Conservation (phyloP, 2,329 filamentous ascomycete genomes). For the Raffaelea ambrosiae region DNA sequence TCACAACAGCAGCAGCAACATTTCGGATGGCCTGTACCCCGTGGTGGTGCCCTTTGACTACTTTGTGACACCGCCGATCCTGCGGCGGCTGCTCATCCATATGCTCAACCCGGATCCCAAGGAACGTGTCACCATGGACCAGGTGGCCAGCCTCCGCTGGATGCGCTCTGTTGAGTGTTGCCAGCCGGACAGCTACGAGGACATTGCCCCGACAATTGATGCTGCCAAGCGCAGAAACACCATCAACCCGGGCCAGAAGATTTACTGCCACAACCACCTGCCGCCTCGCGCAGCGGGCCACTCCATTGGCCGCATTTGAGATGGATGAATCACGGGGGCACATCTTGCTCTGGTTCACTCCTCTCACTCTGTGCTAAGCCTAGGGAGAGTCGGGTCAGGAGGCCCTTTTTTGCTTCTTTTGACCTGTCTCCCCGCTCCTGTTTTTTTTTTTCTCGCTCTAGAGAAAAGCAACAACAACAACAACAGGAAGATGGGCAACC, state of each 20-base stretch:
- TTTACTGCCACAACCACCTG: conserved; percentile 51
- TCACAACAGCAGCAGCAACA: conserved; percentile 36
- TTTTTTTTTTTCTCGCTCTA: too few species aligned
- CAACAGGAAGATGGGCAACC: too few species aligned
- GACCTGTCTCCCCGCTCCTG: too few species aligned
- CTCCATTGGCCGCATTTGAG: conserved; percentile 5
- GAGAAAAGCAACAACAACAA: too few species aligned
- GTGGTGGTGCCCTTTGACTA: conserved; percentile 56
- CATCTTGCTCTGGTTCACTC: too few species aligned
- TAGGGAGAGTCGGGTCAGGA: too few species aligned
- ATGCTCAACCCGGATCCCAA: conserved; percentile 77
- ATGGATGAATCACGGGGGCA: too few species aligned
- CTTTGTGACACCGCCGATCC: conserved; percentile 54
- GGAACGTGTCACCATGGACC: conserved; percentile 59
- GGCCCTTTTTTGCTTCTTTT: too few species aligned
- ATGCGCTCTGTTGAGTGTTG: conserved; percentile 72
- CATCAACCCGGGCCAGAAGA: conserved; percentile 36
- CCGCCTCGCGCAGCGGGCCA: conserved; percentile 31
- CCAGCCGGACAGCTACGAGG: conserved; percentile 61
- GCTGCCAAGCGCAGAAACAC: conserved; percentile 46
- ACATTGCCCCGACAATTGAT: conserved; percentile 42
- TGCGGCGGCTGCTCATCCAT: conserved; percentile 63
- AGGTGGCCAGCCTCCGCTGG: conserved; percentile 63
- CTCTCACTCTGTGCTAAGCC: too few species aligned
- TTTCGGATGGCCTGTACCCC: conserved; percentile 39